A percentile compares a stretch with the other conserved stretches of the same genome.
These are phyloP conservation scores for Microdochium trichocladiopsis DNA, from an alignment of 2,329 filamentous ascomycete genomes.

Conservation along the genomic window DNA sequence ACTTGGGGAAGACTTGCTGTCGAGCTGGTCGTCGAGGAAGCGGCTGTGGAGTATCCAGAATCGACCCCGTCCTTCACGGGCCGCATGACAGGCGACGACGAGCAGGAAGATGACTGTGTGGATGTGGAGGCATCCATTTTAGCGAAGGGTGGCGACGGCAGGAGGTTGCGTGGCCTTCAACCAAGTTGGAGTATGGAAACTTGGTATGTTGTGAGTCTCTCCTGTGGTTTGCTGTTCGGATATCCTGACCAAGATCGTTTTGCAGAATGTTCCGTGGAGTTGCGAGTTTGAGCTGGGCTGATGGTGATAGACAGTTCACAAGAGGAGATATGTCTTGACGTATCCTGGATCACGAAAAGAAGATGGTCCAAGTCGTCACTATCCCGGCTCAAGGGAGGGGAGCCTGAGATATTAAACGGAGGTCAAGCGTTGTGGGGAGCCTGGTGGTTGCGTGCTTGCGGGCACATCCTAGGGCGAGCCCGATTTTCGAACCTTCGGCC, in stretches of 20 bases:
- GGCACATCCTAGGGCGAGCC: background rate
- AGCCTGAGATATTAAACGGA: background rate
- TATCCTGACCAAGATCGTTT: too few species aligned
- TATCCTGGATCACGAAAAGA: background rate
- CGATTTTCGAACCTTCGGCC: background rate
- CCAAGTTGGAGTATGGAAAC: background rate
- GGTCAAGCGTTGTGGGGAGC: background rate
- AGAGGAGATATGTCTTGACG: background rate
- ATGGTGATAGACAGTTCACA: background rate
- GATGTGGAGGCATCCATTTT: conserved; percentile 1
- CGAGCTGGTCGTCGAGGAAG: conserved; percentile 54
- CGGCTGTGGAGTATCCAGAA: conserved; percentile 74
- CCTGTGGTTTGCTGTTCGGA: background rate
- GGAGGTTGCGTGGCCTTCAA: background rate
- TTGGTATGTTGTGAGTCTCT: background rate
- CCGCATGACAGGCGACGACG: conserved; percentile 26
- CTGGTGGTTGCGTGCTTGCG: background rate
- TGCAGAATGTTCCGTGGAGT: too few species aligned
- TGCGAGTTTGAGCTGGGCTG: background rate
- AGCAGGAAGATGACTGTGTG: conserved; percentile 30
- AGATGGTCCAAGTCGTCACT: background rate
- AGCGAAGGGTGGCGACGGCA: background rate
- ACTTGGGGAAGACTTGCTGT: conserved; percentile 63
- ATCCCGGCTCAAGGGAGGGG: background rate
- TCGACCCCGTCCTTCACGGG: conserved; percentile 45